phyloP scores from a whole-genome alignment of 345 rosid genomes.

The Melaleuca quinquenervia region DNA sequence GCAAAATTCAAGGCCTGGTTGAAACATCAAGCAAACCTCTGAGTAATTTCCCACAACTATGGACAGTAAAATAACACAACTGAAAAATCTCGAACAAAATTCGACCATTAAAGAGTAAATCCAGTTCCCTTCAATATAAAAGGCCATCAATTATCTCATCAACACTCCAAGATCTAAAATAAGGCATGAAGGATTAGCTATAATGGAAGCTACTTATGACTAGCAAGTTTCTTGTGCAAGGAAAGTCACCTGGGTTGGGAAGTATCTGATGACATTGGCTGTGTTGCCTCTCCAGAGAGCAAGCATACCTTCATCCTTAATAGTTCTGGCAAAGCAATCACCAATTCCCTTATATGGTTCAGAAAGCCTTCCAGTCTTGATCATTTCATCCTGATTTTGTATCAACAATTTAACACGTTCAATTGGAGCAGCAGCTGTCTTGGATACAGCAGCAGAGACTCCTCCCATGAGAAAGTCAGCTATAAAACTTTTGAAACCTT shows the following conservation, averaged over 20 bases:
- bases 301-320: conserved; percentile 38
- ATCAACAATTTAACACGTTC: conserved; percentile 43
- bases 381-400: conserved; percentile 52
- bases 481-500: conserved; percentile 16
- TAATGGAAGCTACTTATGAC: background rate
- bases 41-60: background rate
- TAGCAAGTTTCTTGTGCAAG: background rate
- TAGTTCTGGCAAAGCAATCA: conserved; percentile 45
- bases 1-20: conserved; percentile 49
- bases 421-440: conserved; percentile 37
- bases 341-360: conserved; percentile 41
- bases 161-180: background rate
- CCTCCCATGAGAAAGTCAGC: conserved; percentile 54
- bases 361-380: conserved; percentile 41
- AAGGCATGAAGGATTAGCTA: background rate
- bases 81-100: background rate
- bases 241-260: conserved; percentile 37
- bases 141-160: background rate
- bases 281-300: conserved; percentile 58
- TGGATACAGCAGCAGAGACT: conserved; percentile 51
- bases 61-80: background rate
- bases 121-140: background rate
- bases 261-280: conserved; percentile 46
- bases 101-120: background rate
- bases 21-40: background rate